Evolutionary conservation across 495 filamentous ascomycete genomes (phyloP).

Genomic region (Rostrohypoxylon terebratum): DNA sequence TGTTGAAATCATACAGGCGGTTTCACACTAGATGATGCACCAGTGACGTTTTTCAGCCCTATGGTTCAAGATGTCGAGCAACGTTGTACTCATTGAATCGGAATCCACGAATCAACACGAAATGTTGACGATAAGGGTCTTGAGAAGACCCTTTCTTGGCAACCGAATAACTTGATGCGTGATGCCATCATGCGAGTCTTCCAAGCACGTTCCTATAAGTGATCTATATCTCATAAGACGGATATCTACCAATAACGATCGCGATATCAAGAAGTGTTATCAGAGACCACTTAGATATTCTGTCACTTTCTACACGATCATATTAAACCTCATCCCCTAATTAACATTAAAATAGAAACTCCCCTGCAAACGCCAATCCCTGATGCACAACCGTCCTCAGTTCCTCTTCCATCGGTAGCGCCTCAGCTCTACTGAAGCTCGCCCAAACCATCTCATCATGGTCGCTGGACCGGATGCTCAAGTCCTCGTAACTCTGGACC

Average conservation of each 20-base stretch:
- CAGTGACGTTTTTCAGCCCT: conserved; percentile 3
- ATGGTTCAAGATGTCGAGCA: conserved; percentile 5
- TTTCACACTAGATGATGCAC: conserved; percentile 2
- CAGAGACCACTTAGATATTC: no score
- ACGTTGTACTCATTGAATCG: not conserved
- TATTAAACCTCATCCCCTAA: not conserved
- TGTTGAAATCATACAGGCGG: not conserved
- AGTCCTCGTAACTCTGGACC: conserved; percentile 41
- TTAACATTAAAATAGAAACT: conserved; percentile 33
- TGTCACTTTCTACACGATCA: not conserved
- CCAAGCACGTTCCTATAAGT: not conserved
- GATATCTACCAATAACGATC: not conserved
- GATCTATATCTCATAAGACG: not conserved
- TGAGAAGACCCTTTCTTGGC: not conserved
- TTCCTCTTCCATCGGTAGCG: conserved; percentile 44
- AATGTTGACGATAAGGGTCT: not conserved
- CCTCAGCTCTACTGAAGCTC: conserved; percentile 34
- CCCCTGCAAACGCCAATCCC: conserved; percentile 45
- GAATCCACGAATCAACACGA: not conserved
- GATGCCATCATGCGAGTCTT: not conserved
- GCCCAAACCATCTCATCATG: conserved; percentile 50
- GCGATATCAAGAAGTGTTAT: no score
- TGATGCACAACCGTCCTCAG: conserved; percentile 43
- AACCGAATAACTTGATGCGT: not conserved
- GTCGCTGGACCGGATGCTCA: conserved; percentile 23